Percentiles rank a stretch among this genome's conserved stretches.
These are phyloP conservation scores for Nothopassalora personata DNA, from an alignment of 2,329 filamentous ascomycete genomes.

Conservation along the genomic window DNA sequence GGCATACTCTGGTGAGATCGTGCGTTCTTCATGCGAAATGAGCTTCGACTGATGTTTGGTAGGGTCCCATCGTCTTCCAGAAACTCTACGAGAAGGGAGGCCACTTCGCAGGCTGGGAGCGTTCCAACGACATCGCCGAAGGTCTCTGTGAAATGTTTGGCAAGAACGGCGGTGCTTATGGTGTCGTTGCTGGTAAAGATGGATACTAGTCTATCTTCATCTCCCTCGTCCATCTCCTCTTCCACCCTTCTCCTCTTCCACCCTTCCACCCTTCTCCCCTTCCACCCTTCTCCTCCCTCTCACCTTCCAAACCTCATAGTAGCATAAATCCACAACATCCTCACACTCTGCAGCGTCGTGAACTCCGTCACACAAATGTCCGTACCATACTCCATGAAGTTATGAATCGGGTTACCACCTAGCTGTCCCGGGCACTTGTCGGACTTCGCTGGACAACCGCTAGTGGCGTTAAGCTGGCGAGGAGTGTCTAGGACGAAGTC, in stretches of 20 bases:
- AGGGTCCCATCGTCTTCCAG: constrained; percentile 55
- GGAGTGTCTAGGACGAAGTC: constrained; percentile 40
- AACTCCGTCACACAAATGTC: constrained; percentile 2
- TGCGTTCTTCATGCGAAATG: constrained; percentile 41
- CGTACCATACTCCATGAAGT: constrained; percentile 2
- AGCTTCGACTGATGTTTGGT: constrained; percentile 49
- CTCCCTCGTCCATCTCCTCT: neutral
- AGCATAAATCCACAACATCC: neutral
- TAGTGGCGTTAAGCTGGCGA: neutral
- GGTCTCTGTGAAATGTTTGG: constrained; percentile 17
- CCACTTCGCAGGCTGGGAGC: constrained; percentile 54
- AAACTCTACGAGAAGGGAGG: constrained; percentile 47
- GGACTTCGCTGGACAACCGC: neutral
- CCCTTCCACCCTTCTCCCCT: neutral
- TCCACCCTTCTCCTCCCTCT: neutral
- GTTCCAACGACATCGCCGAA: constrained; percentile 10
- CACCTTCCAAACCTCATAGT: neutral
- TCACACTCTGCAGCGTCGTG: neutral
- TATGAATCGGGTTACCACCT: neutral
- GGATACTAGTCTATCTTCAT: constrained; percentile 1
- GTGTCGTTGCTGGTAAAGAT: constrained; percentile 10
- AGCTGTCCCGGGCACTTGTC: neutral
- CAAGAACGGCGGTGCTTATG: constrained; percentile 14
- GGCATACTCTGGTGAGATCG: neutral
- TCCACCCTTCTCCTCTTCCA: neutral